These are phyloP conservation scores for Verticillium dahliae DNA, from an alignment of 2,329 filamentous ascomycete genomes.

Conservation along the genomic window DNA sequence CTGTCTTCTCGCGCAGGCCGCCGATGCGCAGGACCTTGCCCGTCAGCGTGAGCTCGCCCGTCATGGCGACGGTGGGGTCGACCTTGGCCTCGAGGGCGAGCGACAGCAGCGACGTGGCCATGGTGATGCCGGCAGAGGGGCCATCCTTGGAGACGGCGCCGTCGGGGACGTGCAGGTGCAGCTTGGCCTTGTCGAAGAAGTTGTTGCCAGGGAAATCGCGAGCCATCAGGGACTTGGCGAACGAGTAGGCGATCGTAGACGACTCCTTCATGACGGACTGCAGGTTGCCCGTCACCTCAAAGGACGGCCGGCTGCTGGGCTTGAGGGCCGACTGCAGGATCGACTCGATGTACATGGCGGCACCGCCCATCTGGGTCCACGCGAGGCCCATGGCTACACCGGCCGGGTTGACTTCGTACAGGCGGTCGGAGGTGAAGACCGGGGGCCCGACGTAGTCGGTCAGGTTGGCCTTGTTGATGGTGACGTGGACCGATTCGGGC, in stretches of 20 bases:
- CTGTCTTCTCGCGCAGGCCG: slow-evolving; percentile 92
- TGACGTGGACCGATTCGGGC: slow-evolving; percentile 79
- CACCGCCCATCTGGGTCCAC: slow-evolving; percentile 96
- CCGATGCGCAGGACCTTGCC: slow-evolving; percentile 95
- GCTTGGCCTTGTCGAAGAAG: slow-evolving; percentile 92
- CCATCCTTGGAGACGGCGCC: slow-evolving; percentile 95
- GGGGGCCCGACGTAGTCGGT: slow-evolving; percentile 98
- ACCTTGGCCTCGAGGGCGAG: slow-evolving; percentile 74
- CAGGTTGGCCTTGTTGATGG: slow-evolving; percentile 80
- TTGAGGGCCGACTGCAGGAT: slow-evolving; percentile 82
- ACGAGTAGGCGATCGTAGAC: slow-evolving; percentile 90
- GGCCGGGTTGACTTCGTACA: slow-evolving; percentile 89
- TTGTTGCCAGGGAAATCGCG: slow-evolving; percentile 80
- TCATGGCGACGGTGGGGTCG: slow-evolving; percentile 90
- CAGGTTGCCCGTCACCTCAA: slow-evolving; percentile 91
- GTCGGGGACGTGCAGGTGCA: slow-evolving; percentile 95
- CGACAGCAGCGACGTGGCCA: slow-evolving; percentile 89
- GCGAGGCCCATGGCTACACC: slow-evolving; percentile 97
- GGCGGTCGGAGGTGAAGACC: slow-evolving; percentile 87
- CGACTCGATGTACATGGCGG: slow-evolving; percentile 94
- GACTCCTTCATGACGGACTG: slow-evolving; percentile 99
- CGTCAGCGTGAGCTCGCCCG: slow-evolving; percentile 91
- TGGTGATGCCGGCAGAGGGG: slow-evolving; percentile 89
- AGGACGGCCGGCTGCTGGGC: slow-evolving; percentile 64
- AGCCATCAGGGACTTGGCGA: slow-evolving; percentile 83